Evolutionary conservation across 495 filamentous ascomycete species (phyloP).

Genomic region (Xylaria intraflava): DNA sequence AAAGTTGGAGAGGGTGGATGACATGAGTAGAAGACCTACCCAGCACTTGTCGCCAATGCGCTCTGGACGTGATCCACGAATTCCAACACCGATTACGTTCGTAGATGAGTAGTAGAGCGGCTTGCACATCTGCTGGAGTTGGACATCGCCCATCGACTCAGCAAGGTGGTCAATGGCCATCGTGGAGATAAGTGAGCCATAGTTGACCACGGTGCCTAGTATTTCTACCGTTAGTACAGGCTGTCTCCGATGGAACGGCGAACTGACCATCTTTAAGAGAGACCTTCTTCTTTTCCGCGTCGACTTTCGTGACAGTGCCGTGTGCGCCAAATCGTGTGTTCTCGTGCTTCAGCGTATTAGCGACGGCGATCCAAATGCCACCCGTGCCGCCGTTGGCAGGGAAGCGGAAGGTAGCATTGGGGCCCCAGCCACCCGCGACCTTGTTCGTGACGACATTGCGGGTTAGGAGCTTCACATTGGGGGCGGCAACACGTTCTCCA

Average conservation of each 20-base stretch:
- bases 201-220: slow-evolving; percentile 69
- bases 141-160: slow-evolving; percentile 73
- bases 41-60: slow-evolving; percentile 99
- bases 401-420: slow-evolving; percentile 95
- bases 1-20: slow-evolving; percentile 92
- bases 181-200: slow-evolving; percentile 81
- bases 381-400: slow-evolving; percentile 86
- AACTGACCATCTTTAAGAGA: slow-evolving; percentile 52
- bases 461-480: slow-evolving; percentile 86
- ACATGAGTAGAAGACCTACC: slow-evolving; percentile 55
- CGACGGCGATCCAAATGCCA: slow-evolving; percentile 95
- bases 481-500: slow-evolving; percentile 91
- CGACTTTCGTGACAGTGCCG: slow-evolving; percentile 70
- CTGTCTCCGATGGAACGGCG: background rate
- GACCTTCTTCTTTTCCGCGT: slow-evolving; percentile 70
- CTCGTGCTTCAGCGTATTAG: slow-evolving; percentile 79
- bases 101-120: slow-evolving; percentile 90
- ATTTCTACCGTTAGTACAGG: slow-evolving; percentile 19
- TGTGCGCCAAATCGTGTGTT: slow-evolving; percentile 78
- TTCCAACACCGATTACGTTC: slow-evolving; percentile 92
- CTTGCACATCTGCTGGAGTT: slow-evolving; percentile 72
- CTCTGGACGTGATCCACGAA: slow-evolving; percentile 84
- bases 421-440: slow-evolving; percentile 92
- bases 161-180: slow-evolving; percentile 86
- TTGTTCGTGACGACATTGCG: slow-evolving; percentile 90